A percentile compares a stretch with the other conserved stretches of the same genome.
Evolutionary conservation across 1,284 basidiomycete species (phyloP).

Genomic region (Cryptococcus sp.): DNA sequence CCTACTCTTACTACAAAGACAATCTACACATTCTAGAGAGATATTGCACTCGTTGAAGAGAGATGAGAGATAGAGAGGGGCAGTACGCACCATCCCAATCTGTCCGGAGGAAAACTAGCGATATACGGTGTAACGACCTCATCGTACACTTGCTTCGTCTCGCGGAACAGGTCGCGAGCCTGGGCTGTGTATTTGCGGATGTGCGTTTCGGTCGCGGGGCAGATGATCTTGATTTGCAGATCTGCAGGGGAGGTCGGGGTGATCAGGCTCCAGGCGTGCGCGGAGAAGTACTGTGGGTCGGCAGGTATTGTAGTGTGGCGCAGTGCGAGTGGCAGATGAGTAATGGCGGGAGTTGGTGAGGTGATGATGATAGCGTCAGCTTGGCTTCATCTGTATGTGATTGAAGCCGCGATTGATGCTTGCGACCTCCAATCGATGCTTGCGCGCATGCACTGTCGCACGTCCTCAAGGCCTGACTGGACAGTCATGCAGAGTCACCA

Average conservation of each 20-base stretch:
- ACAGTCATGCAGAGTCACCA: background rate
- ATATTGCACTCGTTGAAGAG: background rate
- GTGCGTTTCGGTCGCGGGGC: slow-evolving; percentile 78
- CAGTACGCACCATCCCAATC: slow-evolving; percentile 73
- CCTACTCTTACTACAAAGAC: background rate
- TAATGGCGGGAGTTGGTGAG: background rate
- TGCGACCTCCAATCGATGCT: background rate
- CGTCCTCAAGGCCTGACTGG: background rate
- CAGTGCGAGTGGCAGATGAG: no score
- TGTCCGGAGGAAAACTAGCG: slow-evolving; percentile 65
- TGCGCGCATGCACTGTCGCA: background rate
- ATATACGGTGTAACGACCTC: slow-evolving; percentile 77
- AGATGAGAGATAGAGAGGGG: background rate
- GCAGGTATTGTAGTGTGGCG: no score
- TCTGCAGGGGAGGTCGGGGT: slow-evolving; percentile 33
- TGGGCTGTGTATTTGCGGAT: slow-evolving; percentile 85
- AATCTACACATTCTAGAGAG: background rate
- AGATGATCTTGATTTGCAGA: slow-evolving; percentile 66
- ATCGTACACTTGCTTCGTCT: slow-evolving; percentile 75
- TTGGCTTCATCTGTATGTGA: background rate
- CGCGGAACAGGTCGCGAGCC: slow-evolving; percentile 68
- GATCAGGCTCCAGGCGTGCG: slow-evolving; percentile 35
- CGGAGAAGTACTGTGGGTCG: slow-evolving; percentile 48
- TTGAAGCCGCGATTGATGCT: no score
- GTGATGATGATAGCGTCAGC: slow-evolving; percentile 2